Percentiles rank a stretch among this genome's conserved stretches.
Evolutionary conservation across 129 eudicot genomes (phyloP).

Genomic region (Kitagawia praeruptora): DNA sequence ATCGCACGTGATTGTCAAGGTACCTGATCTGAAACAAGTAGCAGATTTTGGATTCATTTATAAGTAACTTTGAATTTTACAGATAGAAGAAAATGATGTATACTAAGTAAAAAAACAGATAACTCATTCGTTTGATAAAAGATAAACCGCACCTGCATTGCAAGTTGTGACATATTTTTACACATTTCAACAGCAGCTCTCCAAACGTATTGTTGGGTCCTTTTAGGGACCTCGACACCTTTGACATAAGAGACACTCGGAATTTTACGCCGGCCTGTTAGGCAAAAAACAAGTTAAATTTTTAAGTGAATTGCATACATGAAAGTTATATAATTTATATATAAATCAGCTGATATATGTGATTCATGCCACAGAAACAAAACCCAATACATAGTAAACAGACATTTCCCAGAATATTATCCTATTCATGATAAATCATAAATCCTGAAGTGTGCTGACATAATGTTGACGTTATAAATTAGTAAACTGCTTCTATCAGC

Average conservation of each 20-base stretch:
- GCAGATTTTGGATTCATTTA: conserved; percentile 5
- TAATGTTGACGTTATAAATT: not conserved
- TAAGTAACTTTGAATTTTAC: not conserved
- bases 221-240: conserved; percentile 63
- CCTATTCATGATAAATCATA: not conserved
- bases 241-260: conserved; percentile 63
- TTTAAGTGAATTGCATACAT: too few relatives aligned
- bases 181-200: conserved; percentile 86
- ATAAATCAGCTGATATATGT: not conserved
- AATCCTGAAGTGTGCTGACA: conserved; percentile 1
- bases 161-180: conserved; percentile 77
- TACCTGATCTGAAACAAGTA: conserved; percentile 60
- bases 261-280: conserved; percentile 70
- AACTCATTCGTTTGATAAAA: not conserved
- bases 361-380: not conserved
- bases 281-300: not conserved
- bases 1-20: conserved; percentile 72
- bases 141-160: conserved; percentile 59
- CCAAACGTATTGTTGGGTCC: conserved; percentile 81
- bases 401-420: not conserved
- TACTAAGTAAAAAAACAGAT: not conserved
- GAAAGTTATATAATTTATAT: not conserved
- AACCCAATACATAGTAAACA: not conserved
- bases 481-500: not conserved
- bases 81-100: not conserved